phyloP scores from a whole-genome alignment of 306 rosid genomes.

The Acacia melanoxylon region DNA sequence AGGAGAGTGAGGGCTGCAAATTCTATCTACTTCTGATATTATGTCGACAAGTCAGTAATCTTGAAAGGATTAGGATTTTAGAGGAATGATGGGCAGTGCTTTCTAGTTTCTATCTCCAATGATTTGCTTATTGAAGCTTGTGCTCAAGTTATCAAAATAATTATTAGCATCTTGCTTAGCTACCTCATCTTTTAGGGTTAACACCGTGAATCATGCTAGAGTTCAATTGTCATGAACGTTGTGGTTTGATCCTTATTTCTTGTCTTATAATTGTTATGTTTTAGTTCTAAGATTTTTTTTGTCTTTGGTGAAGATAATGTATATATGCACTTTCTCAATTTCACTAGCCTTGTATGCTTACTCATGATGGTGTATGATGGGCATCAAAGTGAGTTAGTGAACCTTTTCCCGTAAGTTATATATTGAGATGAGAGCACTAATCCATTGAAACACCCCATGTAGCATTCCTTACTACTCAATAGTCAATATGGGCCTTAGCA shows the following conservation, averaged over 20 bases:
- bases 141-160: slow-evolving; percentile 6
- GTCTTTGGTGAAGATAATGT: slow-evolving; percentile 15
- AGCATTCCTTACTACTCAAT: neutral
- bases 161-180: neutral
- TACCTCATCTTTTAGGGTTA: slow-evolving; percentile 1
- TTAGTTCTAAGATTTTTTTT: neutral
- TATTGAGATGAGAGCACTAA: neutral
- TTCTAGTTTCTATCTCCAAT: neutral
- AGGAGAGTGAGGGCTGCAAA: neutral
- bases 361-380: neutral
- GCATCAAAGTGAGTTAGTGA: neutral
- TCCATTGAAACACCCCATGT: neutral
- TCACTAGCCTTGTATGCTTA: neutral
- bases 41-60: neutral
- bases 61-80: neutral
- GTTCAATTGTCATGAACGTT: neutral
- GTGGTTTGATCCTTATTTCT: slow-evolving; percentile 9
- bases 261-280: slow-evolving; percentile 4
- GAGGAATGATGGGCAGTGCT: neutral
- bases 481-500: neutral
- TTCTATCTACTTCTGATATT: neutral
- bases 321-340: slow-evolving; percentile 19
- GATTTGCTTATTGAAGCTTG: neutral
- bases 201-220: neutral
- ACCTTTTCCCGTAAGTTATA: neutral